Evolutionary conservation across 2,329 filamentous ascomycete genomes (phyloP).

Genomic region (Acrodontium crateriforme): DNA sequence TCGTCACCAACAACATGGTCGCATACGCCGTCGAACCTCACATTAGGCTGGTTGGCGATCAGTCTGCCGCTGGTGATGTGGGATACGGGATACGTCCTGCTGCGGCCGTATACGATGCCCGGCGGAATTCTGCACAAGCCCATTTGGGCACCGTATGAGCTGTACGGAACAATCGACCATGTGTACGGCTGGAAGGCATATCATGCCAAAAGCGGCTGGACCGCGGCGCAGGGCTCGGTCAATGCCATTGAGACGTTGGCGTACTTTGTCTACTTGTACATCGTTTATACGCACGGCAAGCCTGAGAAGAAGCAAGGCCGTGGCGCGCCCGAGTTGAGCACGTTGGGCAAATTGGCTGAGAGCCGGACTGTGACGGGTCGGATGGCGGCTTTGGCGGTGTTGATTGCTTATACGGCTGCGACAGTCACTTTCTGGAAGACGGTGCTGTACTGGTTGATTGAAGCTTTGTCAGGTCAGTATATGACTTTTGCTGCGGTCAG

Average conservation of each 20-base stretch:
- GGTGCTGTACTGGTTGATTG: constrained; percentile 41
- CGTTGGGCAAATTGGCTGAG: constrained; percentile 33
- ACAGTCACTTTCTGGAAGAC: constrained; percentile 57
- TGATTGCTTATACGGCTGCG: constrained; percentile 45
- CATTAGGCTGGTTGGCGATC: constrained; percentile 57
- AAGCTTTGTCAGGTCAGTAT: constrained; percentile 10
- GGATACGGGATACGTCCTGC: constrained; percentile 67
- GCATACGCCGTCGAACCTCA: constrained; percentile 45
- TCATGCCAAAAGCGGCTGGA: constrained; percentile 57
- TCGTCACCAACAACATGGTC: constrained; percentile 28
- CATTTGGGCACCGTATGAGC: constrained; percentile 61
- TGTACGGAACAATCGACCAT: constrained; percentile 69
- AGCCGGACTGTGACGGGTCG: constrained; percentile 39
- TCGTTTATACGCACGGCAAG: constrained; percentile 32
- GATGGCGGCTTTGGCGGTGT: constrained; percentile 39
- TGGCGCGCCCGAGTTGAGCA: constrained; percentile 29
- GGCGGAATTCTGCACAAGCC: constrained; percentile 59
- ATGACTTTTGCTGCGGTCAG: not conserved
- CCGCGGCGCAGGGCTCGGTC: constrained; percentile 55
- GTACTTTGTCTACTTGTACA: constrained; percentile 49
- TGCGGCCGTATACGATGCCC: constrained; percentile 70
- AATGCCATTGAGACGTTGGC: constrained; percentile 55
- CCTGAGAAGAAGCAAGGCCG: constrained; percentile 21
- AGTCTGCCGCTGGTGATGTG: constrained; percentile 68
- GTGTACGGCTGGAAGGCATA: constrained; percentile 68